These are phyloP conservation scores for Pseudogymnoascus sp. DNA, from an alignment of 2,329 filamentous ascomycete species.

Conservation along the genomic window DNA sequence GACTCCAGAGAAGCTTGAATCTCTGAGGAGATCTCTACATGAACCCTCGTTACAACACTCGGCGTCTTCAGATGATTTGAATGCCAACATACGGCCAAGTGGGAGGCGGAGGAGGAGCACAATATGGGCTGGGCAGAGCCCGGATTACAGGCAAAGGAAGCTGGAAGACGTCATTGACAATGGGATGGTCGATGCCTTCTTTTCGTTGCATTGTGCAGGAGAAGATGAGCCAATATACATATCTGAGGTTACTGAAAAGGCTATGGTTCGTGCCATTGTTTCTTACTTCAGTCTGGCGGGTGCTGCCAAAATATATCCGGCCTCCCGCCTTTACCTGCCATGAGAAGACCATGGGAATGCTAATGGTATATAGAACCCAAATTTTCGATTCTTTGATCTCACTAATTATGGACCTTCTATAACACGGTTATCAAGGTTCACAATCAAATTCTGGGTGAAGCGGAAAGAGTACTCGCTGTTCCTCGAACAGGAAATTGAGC, in stretches of 20 bases:
- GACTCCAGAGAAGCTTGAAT: conserved; percentile 53
- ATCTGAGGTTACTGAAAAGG: conserved; percentile 70
- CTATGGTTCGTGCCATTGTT: conserved; percentile 47
- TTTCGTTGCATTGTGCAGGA: conserved; percentile 67
- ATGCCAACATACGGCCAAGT: conserved; percentile 28
- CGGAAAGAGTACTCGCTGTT: conserved; percentile 54
- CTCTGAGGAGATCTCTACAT: conserved; percentile 31
- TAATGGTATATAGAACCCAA: conserved; percentile 56
- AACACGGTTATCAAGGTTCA: conserved; percentile 58
- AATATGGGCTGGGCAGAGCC: conserved; percentile 55
- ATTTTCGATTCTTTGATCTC: conserved; percentile 79
- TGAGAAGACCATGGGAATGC: not conserved
- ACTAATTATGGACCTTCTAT: conserved; percentile 53
- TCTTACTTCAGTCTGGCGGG: not conserved
- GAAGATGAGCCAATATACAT: conserved; percentile 75
- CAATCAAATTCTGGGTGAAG: conserved; percentile 68
- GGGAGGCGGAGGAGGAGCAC: conserved; percentile 51
- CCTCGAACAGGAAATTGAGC: conserved; percentile 58
- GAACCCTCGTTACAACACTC: conserved; percentile 48
- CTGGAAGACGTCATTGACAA: conserved; percentile 65
- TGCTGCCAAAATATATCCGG: not conserved
- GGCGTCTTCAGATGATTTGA: conserved; percentile 46
- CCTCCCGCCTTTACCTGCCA: not conserved
- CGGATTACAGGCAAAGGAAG: conserved; percentile 60
- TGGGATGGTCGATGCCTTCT: conserved; percentile 80